Evolutionary conservation across 2,329 filamentous ascomycete genomes (phyloP).

Genomic region (Trichophyton benhamiae): DNA sequence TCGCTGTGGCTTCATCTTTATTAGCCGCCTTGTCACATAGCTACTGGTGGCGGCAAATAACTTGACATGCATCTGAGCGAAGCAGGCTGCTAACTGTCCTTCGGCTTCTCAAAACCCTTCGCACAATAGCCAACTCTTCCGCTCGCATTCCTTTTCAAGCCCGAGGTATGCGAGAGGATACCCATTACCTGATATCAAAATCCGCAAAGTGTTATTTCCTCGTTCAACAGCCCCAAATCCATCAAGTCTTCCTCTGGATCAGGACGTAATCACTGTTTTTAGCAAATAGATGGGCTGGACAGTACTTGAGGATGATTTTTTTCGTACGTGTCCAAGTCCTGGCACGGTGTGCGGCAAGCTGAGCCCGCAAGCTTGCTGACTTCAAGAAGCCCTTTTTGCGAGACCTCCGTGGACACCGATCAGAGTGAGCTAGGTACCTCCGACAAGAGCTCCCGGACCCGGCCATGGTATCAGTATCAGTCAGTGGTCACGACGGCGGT

Average conservation of each 20-base stretch:
- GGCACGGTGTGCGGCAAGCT: background rate
- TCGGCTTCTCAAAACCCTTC: background rate
- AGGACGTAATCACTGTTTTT: background rate
- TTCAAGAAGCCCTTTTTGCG: too few species aligned
- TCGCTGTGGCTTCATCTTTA: too few species aligned
- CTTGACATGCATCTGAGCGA: too few species aligned
- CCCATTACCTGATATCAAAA: background rate
- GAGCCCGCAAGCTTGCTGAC: background rate
- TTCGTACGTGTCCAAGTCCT: background rate
- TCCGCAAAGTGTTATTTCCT: background rate
- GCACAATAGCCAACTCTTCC: background rate
- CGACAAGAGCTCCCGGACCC: too few species aligned
- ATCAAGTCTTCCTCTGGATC: background rate
- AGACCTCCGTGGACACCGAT: too few species aligned
- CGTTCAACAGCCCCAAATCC: background rate
- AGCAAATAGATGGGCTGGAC: slow-evolving; percentile 4
- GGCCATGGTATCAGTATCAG: too few species aligned
- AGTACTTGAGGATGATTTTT: background rate
- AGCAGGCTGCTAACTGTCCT: slow-evolving; percentile 3
- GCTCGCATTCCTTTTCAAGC: background rate
- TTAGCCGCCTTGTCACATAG: too few species aligned
- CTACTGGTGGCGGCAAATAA: too few species aligned
- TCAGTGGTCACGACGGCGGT: too few species aligned
- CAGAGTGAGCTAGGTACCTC: too few species aligned
- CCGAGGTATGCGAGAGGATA: background rate